phyloP scores from a whole-genome alignment of 2,329 filamentous ascomycete genomes.

The Pseudogymnoascus sp. region DNA sequence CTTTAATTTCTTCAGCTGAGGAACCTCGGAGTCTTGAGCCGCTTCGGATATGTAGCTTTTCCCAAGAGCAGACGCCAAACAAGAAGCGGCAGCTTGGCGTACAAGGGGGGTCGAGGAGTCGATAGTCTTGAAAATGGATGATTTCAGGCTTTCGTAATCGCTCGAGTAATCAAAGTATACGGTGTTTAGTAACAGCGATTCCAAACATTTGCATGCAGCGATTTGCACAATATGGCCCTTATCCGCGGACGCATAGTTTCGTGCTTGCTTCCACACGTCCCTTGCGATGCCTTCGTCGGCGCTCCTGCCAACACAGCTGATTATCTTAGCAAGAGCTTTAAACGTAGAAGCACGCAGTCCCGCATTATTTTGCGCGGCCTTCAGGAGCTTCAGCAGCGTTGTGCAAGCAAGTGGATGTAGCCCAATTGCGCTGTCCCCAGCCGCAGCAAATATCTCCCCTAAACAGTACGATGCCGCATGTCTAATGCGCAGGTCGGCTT shows the following conservation, averaged over 20 bases:
- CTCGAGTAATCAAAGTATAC: slow-evolving; percentile 76
- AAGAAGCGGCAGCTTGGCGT: slow-evolving; percentile 77
- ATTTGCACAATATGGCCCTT: slow-evolving; percentile 76
- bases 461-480: slow-evolving; percentile 83
- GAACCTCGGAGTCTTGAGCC: slow-evolving; percentile 39
- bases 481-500: slow-evolving; percentile 68
- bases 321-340: slow-evolving; percentile 64
- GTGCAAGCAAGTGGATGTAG: slow-evolving; percentile 67
- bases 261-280: slow-evolving; percentile 87
- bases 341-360: slow-evolving; percentile 75
- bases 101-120: slow-evolving; percentile 69
- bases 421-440: slow-evolving; percentile 84
- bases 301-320: slow-evolving; percentile 63
- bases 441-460: slow-evolving; percentile 82
- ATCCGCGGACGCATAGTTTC: slow-evolving; percentile 66
- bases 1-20: slow-evolving; percentile 61
- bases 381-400: slow-evolving; percentile 63
- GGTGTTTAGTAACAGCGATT: slow-evolving; percentile 62
- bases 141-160: slow-evolving; percentile 85
- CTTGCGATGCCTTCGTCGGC: slow-evolving; percentile 79
- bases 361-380: slow-evolving; percentile 62
- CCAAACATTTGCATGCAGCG: slow-evolving; percentile 69
- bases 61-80: slow-evolving; percentile 72
- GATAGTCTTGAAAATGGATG: slow-evolving; percentile 73
- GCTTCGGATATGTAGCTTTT: slow-evolving; percentile 65